These are phyloP conservation scores for Nigrospora osmanthi DNA, from an alignment of 2,329 filamentous ascomycete genomes.

Conservation along the genomic window DNA sequence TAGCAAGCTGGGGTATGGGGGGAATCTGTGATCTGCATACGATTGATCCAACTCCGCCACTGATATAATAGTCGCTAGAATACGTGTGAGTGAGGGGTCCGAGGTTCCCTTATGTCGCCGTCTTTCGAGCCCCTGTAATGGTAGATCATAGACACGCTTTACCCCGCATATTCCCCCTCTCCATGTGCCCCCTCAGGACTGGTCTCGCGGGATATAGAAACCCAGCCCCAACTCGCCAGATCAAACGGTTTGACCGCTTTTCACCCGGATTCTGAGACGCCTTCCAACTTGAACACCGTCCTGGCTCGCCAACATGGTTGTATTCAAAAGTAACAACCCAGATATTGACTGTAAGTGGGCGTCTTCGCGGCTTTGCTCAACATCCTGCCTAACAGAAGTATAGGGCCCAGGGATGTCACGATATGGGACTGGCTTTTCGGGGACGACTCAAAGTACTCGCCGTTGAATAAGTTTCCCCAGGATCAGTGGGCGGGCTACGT, in stretches of 20 bases:
- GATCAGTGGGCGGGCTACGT: conserved; percentile 13
- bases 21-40: too few relatives aligned
- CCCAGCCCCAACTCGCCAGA: too few relatives aligned
- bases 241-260: background rate
- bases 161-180: background rate
- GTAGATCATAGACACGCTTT: background rate
- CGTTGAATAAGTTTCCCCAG: conserved; percentile 11
- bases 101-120: too few relatives aligned
- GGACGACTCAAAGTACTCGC: conserved; percentile 9
- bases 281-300: background rate
- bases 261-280: background rate
- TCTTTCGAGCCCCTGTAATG: background rate
- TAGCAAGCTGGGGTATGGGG: too few relatives aligned
- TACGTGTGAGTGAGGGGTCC: too few relatives aligned
- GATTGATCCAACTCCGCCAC: too few relatives aligned
- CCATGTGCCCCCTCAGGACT: background rate
- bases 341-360: conserved; percentile 11
- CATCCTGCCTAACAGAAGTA: background rate
- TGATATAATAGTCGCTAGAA: too few relatives aligned
- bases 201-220: background rate
- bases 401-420: conserved; percentile 11
- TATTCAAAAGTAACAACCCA: conserved; percentile 13
- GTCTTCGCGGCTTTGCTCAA: too few relatives aligned
- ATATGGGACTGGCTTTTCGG: conserved; percentile 17
- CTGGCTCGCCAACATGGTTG: conserved; percentile 5